phyloP scores from a whole-genome alignment of 148 eudicot genomes.

The Pharnaceum exiguum region DNA sequence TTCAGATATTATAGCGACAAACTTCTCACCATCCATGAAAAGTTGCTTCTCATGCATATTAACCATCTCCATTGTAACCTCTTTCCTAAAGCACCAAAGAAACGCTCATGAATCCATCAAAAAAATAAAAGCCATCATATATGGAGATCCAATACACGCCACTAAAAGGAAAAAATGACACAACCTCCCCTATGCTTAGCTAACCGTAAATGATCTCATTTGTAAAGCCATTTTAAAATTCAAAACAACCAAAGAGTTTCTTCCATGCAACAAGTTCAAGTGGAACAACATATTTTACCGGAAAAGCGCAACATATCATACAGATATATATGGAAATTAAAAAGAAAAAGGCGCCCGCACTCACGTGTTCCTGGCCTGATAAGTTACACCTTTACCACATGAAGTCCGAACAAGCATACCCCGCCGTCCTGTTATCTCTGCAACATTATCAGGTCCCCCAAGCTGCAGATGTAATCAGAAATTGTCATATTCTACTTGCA shows the following conservation, averaged over 20 bases:
- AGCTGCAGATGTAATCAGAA: constrained; percentile 49
- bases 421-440: constrained; percentile 93
- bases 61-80: constrained; percentile 95
- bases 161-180: too few relatives aligned
- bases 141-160: too few relatives aligned
- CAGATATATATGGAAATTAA: not conserved
- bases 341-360: constrained; percentile 18
- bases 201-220: too few relatives aligned
- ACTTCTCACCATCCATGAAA: constrained; percentile 90
- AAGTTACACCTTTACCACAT: constrained; percentile 89
- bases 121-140: not conserved
- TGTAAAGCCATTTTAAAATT: too few relatives aligned
- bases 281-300: too few relatives aligned
- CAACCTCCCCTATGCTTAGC: too few relatives aligned
- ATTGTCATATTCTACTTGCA: not conserved
- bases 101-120: not conserved
- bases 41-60: constrained; percentile 96
- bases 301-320: not conserved
- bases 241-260: too few relatives aligned
- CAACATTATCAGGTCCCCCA: constrained; percentile 96
- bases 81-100: constrained; percentile 58
- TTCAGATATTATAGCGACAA: constrained; percentile 90
- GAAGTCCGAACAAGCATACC: constrained; percentile 93
- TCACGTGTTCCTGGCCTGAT: constrained; percentile 94
- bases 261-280: too few relatives aligned